Evolutionary conservation across 2,329 filamentous ascomycete genomes (phyloP).

Genomic region (Penicillium sp.): DNA sequence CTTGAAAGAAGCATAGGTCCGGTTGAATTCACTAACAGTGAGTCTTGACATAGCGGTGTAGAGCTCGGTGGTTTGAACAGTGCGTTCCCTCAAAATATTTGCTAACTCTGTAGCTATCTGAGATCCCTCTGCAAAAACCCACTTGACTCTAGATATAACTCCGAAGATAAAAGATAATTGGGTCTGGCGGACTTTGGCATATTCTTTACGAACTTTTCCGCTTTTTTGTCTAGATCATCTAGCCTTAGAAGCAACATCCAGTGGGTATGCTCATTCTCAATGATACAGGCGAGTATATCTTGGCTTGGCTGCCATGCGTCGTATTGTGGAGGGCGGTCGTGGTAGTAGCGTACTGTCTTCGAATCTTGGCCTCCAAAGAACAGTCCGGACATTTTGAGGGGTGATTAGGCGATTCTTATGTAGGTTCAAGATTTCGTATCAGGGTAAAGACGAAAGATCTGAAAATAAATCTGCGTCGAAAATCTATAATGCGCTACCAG

Average conservation of each 20-base stretch:
- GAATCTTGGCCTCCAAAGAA: neutral
- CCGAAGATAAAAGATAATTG: neutral
- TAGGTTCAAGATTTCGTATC: neutral
- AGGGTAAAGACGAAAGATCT: too few relatives aligned
- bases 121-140: too few relatives aligned
- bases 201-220: neutral
- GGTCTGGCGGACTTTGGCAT: too few relatives aligned
- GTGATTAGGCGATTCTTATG: neutral
- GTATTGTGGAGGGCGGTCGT: neutral
- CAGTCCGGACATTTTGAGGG: neutral
- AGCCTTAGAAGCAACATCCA: neutral
- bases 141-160: neutral
- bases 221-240: neutral
- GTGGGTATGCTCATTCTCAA: neutral
- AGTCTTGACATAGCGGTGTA: neutral
- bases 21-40: neutral
- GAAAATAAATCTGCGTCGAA: too few relatives aligned
- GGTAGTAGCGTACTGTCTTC: neutral
- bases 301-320: neutral
- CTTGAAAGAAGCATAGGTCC: neutral
- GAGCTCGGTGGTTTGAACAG: neutral
- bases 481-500: too few relatives aligned
- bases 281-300: neutral
- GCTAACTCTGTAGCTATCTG: neutral
- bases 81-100: neutral